phyloP scores from a whole-genome alignment of 2,329 filamentous ascomycete genomes.

The Acrocalymma vagum region DNA sequence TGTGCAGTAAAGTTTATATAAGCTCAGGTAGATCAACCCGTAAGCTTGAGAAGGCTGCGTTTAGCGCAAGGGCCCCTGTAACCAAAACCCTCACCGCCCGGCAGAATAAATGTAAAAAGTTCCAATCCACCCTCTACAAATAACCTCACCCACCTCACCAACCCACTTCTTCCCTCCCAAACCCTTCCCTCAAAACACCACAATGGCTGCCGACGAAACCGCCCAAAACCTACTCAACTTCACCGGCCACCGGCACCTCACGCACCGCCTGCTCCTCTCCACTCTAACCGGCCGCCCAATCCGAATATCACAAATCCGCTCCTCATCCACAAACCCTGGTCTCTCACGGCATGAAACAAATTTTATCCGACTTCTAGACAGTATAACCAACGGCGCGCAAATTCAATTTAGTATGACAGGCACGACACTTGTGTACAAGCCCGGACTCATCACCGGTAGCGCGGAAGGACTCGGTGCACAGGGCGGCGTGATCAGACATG shows the following conservation, averaged over 20 bases:
- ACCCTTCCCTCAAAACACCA: conserved; percentile 6
- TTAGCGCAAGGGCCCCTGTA: too few species aligned
- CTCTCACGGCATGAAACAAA: conserved; percentile 94
- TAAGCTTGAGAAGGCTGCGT: too few species aligned
- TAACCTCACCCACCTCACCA: not conserved
- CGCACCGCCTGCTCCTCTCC: conserved; percentile 84
- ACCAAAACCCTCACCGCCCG: too few species aligned
- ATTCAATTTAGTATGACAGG: conserved; percentile 98
- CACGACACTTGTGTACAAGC: conserved; percentile 90
- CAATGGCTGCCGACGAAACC: conserved; percentile 43
- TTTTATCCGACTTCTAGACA: conserved; percentile 91
- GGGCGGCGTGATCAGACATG: conserved; percentile 80
- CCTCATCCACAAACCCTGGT: conserved; percentile 85
- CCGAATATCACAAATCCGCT: conserved; percentile 93
- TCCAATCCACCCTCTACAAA: conserved; percentile 14
- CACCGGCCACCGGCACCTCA: conserved; percentile 82
- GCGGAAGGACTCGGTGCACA: conserved; percentile 77
- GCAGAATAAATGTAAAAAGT: too few species aligned
- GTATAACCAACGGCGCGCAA: conserved; percentile 91
- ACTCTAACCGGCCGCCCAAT: conserved; percentile 90
- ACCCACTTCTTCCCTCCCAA: not conserved
- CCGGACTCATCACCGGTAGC: conserved; percentile 89
- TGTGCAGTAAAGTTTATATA: too few species aligned
- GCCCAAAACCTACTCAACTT: conserved; percentile 70
- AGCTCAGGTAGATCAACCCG: too few species aligned